Evolutionary conservation across 768 basidiomycete genomes (phyloP), one percentile per base, ranked within the genome.

Genomic region (Auriculariales sp.): DNA sequence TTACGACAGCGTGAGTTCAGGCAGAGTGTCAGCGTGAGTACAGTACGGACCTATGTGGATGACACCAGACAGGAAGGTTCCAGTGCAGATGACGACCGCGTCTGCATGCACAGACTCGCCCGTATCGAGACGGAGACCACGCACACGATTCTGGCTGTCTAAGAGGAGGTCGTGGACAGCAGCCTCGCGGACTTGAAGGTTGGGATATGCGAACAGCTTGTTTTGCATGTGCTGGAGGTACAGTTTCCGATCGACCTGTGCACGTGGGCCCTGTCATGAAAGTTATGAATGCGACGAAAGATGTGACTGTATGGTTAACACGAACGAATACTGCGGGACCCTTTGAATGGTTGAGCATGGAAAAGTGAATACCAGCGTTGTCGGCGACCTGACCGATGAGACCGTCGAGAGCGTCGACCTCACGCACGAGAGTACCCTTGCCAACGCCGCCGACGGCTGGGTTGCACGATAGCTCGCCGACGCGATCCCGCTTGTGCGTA

Each of bases 391-490:
- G 69, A 1, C 85, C 91, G 71, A 89, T 90, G 9, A 92, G 59
- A 2, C 91, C 91, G 55, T 90, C 91, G 51, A 94, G 66, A 27
- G 91, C 91, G 59, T 94, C 91, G 4, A 94, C 79, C 62, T 94
- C 91, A 35, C 83, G 71, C n/a, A 93, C 87, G 28, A 94, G 68
- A 0, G 83, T 91, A 17, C 91, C 91, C 65, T 94, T 94, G 4
- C 91, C 91, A 3, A 94, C 80, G 17, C 89, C 89, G 5, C 91
- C 91, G 52, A 93, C 83, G 1, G 86, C 89, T 2, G 91, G 91
- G 62, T 94, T 94, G 57, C 91, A 94, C 19, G 88, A 91, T 58
- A 94, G 67, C 53, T 77, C 79, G 29, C 91, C 91, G 42, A 94
- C 77, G 0, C 80, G 89, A 46, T 84, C 80, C 14, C 87, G 59